Evolutionary conservation across 108 stramenopile species (phyloP).

Genomic region (Cyclostephanos tholiformis): DNA sequence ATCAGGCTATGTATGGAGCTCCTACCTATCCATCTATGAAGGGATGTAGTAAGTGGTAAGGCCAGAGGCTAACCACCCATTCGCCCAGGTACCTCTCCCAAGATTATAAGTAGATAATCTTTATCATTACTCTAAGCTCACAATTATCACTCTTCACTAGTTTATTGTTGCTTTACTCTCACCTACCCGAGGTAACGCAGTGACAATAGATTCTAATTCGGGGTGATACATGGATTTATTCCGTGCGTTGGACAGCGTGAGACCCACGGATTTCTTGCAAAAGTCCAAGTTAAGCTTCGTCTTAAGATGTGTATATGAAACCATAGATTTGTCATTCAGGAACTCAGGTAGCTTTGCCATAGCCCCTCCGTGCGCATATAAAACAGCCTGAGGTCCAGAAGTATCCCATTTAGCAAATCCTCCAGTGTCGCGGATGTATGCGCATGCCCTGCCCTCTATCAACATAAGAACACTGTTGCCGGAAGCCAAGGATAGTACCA

Average conservation of each 20-base stretch:
- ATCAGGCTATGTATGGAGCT: no score
- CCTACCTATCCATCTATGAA: no score
- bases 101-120: no score
- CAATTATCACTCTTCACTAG: no score
- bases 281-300: constrained; percentile 42
- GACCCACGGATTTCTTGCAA: constrained; percentile 32
- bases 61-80: no score
- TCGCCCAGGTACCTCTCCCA: no score
- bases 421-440: constrained; percentile 57
- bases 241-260: constrained; percentile 43
- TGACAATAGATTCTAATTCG: constrained; percentile 26
- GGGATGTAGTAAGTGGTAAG: no score
- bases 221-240: constrained; percentile 34
- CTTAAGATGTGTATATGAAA: constrained; percentile 41
- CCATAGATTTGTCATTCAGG: constrained; percentile 17
- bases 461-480: constrained; percentile 55
- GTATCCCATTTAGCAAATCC: constrained; percentile 56
- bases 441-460: constrained; percentile 44
- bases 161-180: no score
- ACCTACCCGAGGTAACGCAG: no score
- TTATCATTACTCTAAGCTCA: no score
- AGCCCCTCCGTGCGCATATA: constrained; percentile 52
- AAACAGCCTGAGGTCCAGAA: constrained; percentile 50
- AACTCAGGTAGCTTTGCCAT: constrained; percentile 36
- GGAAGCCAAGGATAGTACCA: constrained; percentile 38